A percentile compares a stretch with the other conserved stretches of the same genome.
These are phyloP conservation scores for Oldenlandia corymbosa DNA, from an alignment of 257 asterid genomes.

Conservation along the genomic window DNA sequence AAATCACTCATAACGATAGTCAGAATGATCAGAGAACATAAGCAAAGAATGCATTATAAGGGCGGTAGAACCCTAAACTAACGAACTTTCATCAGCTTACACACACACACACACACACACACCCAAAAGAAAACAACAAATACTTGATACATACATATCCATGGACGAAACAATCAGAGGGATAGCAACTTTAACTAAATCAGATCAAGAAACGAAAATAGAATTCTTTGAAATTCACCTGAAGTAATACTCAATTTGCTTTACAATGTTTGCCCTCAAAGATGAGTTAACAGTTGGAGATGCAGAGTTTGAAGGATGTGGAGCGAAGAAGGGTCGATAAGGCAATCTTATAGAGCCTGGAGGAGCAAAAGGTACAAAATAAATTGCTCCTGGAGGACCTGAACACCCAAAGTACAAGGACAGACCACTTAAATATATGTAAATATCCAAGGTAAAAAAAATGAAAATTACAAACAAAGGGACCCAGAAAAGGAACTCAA, in stretches of 20 bases:
- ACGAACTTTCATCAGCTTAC: not conserved
- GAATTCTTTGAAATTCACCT: slow-evolving; percentile 42
- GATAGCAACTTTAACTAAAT: not conserved
- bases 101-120: too few species aligned
- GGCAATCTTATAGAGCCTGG: slow-evolving; percentile 61
- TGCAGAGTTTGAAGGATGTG: slow-evolving; percentile 56
- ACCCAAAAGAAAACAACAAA: not conserved
- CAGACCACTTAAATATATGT: slow-evolving; percentile 1
- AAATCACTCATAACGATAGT: not conserved
- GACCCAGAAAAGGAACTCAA: not conserved
- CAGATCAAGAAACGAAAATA: not conserved
- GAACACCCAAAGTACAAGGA: slow-evolving; percentile 21
- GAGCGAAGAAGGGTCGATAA: slow-evolving; percentile 52
- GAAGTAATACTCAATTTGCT: slow-evolving; percentile 95
- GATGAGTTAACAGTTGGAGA: slow-evolving; percentile 30
- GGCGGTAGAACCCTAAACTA: not conserved
- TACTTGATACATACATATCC: not conserved
- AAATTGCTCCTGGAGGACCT: slow-evolving; percentile 72
- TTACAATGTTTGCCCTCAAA: slow-evolving; percentile 47
- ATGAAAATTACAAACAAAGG: too few species aligned
- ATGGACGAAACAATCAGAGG: not conserved
- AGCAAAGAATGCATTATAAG: not conserved
- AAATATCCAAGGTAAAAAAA: too few species aligned
- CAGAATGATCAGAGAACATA: not conserved
- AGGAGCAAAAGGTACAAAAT: slow-evolving; percentile 51